phyloP scores from a whole-genome alignment of 169 alveolate species.

The Plasmodium falciparum region DNA sequence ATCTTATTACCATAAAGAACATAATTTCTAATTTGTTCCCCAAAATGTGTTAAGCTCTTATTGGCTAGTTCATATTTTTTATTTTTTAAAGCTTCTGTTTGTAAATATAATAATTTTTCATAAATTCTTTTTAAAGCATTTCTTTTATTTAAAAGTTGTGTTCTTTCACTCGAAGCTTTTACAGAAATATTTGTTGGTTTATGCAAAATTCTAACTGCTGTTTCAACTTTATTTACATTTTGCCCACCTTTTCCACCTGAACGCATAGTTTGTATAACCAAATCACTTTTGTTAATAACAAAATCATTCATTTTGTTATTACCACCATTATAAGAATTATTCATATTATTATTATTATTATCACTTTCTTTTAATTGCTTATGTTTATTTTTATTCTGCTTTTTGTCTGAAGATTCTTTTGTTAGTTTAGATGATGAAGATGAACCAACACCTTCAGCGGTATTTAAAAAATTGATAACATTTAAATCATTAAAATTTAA shows the following conservation, averaged over 20 bases:
- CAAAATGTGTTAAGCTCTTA: conserved; percentile 68
- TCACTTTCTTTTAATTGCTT: no score
- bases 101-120: conserved; percentile 78
- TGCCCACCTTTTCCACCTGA: conserved; percentile 97
- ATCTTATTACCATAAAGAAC: conserved; percentile 71
- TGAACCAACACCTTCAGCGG: conserved; percentile 8
- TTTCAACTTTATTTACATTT: conserved; percentile 95
- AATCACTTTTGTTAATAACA: conserved; percentile 86
- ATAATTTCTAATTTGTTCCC: conserved; percentile 74
- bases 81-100: conserved; percentile 57
- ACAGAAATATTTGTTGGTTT: conserved; percentile 93
- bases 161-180: conserved; percentile 82
- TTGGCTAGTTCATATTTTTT: conserved; percentile 53
- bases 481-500: conserved; percentile 80
- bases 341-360: conserved; percentile 22
- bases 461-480: conserved; percentile 73
- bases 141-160: conserved; percentile 82
- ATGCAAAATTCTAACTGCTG: conserved; percentile 95
- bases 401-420: not conserved
- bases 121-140: conserved; percentile 82
- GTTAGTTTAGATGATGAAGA: not conserved
- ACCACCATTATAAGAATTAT: not conserved
- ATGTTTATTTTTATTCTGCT: not conserved
- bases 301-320: conserved; percentile 56
- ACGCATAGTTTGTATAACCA: conserved; percentile 92